A percentile compares a stretch with the other conserved stretches of the same genome.
Conservation (phyloP, 192 early-diverging fungal genomes). For the Gigaspora rosea region DNA sequence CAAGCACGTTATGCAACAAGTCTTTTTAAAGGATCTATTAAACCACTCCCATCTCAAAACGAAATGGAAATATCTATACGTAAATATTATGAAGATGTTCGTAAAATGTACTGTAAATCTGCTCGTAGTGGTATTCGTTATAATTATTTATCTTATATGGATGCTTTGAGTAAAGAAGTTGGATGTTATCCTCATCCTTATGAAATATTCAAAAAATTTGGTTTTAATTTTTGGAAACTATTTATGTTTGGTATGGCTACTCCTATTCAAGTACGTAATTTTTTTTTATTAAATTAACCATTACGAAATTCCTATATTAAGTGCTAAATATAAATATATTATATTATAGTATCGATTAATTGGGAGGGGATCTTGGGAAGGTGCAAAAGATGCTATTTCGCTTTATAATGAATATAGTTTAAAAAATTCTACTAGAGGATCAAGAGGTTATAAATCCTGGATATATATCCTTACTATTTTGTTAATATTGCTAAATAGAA, state of each 20-base stretch:
- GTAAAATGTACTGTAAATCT: background rate
- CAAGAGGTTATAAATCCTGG: no score
- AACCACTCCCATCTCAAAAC: background rate
- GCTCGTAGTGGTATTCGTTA: background rate
- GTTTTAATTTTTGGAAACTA: background rate
- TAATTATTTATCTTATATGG: background rate
- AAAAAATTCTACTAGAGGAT: no score
- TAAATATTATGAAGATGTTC: background rate
- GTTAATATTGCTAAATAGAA: no score
- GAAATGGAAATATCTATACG: background rate
- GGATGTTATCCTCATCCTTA: background rate
- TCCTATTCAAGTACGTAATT: background rate
- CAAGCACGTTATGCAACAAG: constrained; percentile 53
- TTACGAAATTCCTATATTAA: background rate
- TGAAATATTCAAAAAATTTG: background rate
- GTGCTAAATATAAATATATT: background rate
- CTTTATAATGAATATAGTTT: background rate
- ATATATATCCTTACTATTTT: no score
- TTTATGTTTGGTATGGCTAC: background rate
- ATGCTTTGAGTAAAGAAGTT: background rate
- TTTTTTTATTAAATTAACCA: background rate
- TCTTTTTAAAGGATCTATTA: background rate
- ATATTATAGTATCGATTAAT: background rate
- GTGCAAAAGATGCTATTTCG: background rate
- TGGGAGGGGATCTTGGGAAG: background rate